Percentiles rank a stretch among this genome's conserved stretches.
These are phyloP conservation scores for Helianthus tuberosus DNA, from an alignment of 129 eudicot genomes.

Conservation along the genomic window DNA sequence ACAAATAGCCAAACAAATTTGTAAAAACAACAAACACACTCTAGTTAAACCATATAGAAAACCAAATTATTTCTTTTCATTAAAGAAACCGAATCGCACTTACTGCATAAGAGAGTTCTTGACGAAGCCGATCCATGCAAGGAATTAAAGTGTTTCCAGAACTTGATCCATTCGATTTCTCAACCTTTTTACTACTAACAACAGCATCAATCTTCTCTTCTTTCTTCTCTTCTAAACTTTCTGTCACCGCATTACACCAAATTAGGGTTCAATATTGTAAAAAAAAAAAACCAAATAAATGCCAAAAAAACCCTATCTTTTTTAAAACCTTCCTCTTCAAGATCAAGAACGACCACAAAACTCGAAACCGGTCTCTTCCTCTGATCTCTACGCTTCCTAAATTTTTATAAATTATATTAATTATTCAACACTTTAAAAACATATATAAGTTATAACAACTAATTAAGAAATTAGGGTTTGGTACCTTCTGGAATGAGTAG, in stretches of 20 bases:
- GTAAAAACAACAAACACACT: constrained; percentile 26
- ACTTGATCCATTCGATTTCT: constrained; percentile 23
- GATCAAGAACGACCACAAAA: constrained; percentile 61
- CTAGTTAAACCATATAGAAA: not conserved
- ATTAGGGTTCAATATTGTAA: not conserved
- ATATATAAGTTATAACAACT: no score
- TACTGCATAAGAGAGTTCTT: constrained; percentile 95
- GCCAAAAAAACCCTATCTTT: constrained; percentile 43
- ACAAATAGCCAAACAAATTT: constrained; percentile 94
- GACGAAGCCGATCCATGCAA: constrained; percentile 71
- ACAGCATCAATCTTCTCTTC: constrained; percentile 28
- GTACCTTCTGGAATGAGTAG: constrained; percentile 75
- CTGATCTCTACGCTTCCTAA: constrained; percentile 79
- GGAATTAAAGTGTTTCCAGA: constrained; percentile 42
- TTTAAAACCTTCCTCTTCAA: constrained; percentile 53
- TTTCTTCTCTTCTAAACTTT: constrained; percentile 36
- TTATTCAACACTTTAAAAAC: not conserved
- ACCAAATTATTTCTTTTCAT: not conserved
- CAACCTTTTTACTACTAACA: constrained; percentile 37
- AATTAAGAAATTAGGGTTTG: constrained; percentile 15
- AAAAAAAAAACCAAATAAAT: not conserved
- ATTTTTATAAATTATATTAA: not conserved
- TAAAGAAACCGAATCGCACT: constrained; percentile 19
- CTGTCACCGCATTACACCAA: constrained; percentile 23
- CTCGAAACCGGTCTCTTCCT: constrained; percentile 60